Conservation (phyloP, 1,284 basidiomycete genomes). For the Puccinia coronata region DNA sequence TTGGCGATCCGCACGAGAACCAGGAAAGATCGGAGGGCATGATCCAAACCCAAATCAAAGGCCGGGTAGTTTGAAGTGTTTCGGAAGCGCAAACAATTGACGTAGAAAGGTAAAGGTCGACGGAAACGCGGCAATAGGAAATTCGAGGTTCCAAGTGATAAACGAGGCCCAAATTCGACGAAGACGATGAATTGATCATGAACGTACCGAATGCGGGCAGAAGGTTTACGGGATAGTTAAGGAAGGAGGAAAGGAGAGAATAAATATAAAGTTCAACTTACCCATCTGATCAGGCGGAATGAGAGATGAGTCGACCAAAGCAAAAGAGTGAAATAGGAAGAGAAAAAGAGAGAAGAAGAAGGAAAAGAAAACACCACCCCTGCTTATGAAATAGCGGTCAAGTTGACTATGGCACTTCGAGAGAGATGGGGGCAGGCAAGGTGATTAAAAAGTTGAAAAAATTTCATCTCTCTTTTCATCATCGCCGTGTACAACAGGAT, state of each 20-base stretch:
- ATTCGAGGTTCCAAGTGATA: not conserved
- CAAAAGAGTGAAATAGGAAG: conserved; percentile 4
- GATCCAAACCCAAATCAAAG: not conserved
- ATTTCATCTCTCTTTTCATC: conserved; percentile 28
- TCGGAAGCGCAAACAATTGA: not conserved
- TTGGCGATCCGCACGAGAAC: not conserved
- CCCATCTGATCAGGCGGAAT: conserved; percentile 47
- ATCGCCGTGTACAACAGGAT: conserved; percentile 9
- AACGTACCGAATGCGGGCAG: conserved; percentile 17
- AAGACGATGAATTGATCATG: conserved; percentile 14
- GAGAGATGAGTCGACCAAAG: conserved; percentile 5
- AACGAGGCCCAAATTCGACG: not conserved
- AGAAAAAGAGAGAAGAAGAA: conserved; percentile 10
- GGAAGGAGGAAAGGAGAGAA: conserved; percentile 23
- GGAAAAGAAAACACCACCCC: not conserved
- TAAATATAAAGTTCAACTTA: conserved; percentile 48
- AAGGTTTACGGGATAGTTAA: not conserved
- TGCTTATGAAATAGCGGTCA: conserved; percentile 6
- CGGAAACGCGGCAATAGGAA: not conserved
- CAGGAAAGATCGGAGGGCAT: conserved; percentile 5
- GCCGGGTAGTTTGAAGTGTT: not conserved
- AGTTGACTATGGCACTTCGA: conserved; percentile 6
- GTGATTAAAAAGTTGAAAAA: conserved; percentile 7
- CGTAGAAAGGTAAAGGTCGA: not conserved
- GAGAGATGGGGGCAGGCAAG: conserved; percentile 1